Evolutionary conservation across 2,329 filamentous ascomycete species (phyloP), one percentile per base, ranked within the genome.

Genomic region (Aspergillus luchuensis): DNA sequence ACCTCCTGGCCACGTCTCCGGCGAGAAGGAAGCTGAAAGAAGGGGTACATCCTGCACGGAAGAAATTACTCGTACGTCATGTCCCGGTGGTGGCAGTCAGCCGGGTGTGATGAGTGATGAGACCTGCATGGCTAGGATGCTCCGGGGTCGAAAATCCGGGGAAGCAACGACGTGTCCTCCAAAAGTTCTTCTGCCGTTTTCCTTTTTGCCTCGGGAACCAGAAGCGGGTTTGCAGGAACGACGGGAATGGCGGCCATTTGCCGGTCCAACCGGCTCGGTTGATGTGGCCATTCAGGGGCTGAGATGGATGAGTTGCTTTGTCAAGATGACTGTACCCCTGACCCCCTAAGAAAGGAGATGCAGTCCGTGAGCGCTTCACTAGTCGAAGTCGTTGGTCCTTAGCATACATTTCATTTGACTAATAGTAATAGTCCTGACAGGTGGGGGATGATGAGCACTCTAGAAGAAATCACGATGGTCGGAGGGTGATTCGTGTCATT

Each of bases 101-200:
- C 21, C 38, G 38, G 38, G n/a, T 7, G 30, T 55, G 52, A 25
- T 45, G 52, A 17, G 19, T 45, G 52, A 55, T 54, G 57, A 50
- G 25, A 56, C 41, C 45, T 60, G 58, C 58, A 60, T 39, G 47
- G 17, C 19, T 41, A 45, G 41, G 19, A 48, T 33, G 28, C 51
- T 45, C 58, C 61, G 61, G 61, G 58, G 52, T 36, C 51, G 51
- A 61, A 49, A 63, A 63, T 63, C 61, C 58, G 61, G 61, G 61
- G 58, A 61, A 61, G 56, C 49, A 10, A 53, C 50, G 50, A 53
- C 50, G 50, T 53, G 50, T 33, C 36, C 50, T 50, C 28, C 10
- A 11, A 36, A 21, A 36, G 8, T 23, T 8, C 8, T 17, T 15
- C 23, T n/a, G 39, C 33, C 51, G 25, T 8, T 53, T 54, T 6